Percentiles rank a stretch among this genome's conserved stretches.
phyloP scores from a whole-genome alignment of 179 eudicot species.

The Carnegiea gigantea region DNA sequence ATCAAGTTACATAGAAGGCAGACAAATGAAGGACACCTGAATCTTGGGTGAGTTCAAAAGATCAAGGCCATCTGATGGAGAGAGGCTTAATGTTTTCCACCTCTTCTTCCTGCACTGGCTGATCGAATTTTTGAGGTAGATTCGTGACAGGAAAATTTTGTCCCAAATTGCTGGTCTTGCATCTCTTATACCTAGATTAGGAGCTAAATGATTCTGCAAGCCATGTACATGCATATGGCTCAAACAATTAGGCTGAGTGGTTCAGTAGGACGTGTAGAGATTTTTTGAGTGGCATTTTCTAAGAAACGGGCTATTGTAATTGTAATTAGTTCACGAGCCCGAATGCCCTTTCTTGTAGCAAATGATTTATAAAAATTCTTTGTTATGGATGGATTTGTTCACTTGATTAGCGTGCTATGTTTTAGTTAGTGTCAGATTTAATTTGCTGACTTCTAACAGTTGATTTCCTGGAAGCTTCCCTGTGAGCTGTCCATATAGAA shows the following conservation, averaged over 20 bases:
- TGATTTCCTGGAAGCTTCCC: too few species aligned
- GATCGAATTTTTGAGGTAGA: conserved; percentile 12
- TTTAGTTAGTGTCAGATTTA: not conserved
- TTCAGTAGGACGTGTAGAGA: conserved; percentile 15
- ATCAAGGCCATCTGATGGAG: conserved; percentile 17
- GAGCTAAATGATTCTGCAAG: not conserved
- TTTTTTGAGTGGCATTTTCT: conserved; percentile 18
- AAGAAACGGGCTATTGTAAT: conserved; percentile 8
- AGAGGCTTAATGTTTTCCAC: not conserved
- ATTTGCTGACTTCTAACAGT: not conserved
- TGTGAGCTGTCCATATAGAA: too few species aligned
- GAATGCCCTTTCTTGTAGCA: conserved; percentile 11
- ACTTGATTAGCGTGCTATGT: not conserved
- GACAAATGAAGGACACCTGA: not conserved
- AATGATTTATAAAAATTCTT: not conserved
- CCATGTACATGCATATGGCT: not conserved
- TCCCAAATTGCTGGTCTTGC: conserved; percentile 9
- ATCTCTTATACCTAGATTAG: not conserved
- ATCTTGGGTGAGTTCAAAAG: conserved; percentile 18
- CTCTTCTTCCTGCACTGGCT: not conserved
- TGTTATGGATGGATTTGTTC: not conserved
- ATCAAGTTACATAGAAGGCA: not conserved
- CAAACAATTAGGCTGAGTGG: not conserved
- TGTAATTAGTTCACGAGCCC: conserved; percentile 31
- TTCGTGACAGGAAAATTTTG: conserved; percentile 13